These are phyloP conservation scores for Boletus pseudo-olivaceus DNA, from an alignment of 768 basidiomycete genomes.

Conservation along the genomic window DNA sequence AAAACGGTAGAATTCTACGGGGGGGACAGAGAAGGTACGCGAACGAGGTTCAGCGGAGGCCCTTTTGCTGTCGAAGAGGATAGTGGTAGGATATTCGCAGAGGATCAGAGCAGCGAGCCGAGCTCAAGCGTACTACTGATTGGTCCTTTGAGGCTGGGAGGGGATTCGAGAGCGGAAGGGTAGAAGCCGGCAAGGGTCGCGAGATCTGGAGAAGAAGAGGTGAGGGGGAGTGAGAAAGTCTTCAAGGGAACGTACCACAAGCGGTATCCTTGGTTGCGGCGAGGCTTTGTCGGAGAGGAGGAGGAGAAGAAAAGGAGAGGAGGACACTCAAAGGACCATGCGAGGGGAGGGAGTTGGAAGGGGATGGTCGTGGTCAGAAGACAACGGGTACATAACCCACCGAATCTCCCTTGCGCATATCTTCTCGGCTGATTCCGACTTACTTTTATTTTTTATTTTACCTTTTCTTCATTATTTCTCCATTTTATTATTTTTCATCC, in stretches of 20 bases:
- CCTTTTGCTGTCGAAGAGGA: conserved; percentile 25
- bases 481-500: neutral
- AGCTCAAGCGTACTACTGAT: conserved; percentile 63
- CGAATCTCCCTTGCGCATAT: conserved; percentile 16
- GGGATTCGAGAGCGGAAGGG: conserved; percentile 42
- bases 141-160: conserved; percentile 33
- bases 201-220: conserved; percentile 52
- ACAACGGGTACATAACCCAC: conserved; percentile 30
- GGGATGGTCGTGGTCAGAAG: conserved; percentile 28
- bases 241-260: conserved; percentile 37
- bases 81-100: conserved; percentile 21
- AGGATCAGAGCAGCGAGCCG: conserved; percentile 52
- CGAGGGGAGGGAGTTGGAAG: conserved; percentile 23
- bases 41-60: conserved; percentile 43
- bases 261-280: conserved; percentile 53
- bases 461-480: conserved; percentile 2
- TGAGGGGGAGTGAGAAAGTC: neutral
- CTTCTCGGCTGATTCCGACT: conserved; percentile 28
- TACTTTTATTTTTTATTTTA: conserved; percentile 1
- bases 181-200: conserved; percentile 92
- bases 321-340: conserved; percentile 36
- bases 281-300: conserved; percentile 38
- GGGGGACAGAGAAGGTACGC: conserved; percentile 37
- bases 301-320: conserved; percentile 26
- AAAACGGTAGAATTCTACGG: conserved; percentile 25